Evolutionary conservation across 305 asterid genomes (phyloP).

Genomic region (Fraxinus angustifolia): DNA sequence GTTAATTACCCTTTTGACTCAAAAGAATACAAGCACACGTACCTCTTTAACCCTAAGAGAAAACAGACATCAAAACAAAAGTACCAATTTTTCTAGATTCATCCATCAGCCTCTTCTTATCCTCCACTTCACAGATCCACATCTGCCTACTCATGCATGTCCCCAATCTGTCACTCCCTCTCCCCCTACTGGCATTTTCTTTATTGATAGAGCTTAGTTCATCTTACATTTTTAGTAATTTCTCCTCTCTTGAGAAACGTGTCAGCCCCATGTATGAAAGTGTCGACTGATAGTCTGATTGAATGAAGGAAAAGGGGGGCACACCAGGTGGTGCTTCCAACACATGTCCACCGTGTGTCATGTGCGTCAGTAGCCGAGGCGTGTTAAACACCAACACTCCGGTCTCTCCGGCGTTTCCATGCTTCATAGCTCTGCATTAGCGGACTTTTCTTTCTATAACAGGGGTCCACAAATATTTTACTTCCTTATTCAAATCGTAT

Average conservation of each 20-base stretch:
- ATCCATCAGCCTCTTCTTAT: not conserved
- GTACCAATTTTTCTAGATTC: not conserved
- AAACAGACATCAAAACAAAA: not conserved
- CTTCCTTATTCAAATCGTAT: not conserved
- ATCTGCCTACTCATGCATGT: not conserved
- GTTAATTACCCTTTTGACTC: not conserved
- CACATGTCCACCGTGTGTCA: not conserved
- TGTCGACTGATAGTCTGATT: not conserved
- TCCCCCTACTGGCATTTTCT: not conserved
- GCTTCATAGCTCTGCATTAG: not conserved
- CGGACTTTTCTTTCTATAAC: not conserved
- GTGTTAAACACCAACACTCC: not conserved
- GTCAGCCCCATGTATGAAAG: not conserved
- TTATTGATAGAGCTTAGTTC: not conserved
- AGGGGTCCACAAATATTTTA: not conserved
- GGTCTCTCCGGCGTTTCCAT: not conserved
- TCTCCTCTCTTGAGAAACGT: not conserved
- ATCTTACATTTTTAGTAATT: not conserved
- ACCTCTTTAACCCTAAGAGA: not conserved
- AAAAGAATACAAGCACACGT: not conserved
- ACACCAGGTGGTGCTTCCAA: not conserved
- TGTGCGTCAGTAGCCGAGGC: not conserved
- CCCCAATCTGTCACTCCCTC: not conserved
- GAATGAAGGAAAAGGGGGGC: not conserved
- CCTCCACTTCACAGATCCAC: not conserved